Percentiles rank a stretch among this genome's conserved stretches.
Conservation (phyloP, 1,284 basidiomycete genomes). For the Pterulicium gracile region DNA sequence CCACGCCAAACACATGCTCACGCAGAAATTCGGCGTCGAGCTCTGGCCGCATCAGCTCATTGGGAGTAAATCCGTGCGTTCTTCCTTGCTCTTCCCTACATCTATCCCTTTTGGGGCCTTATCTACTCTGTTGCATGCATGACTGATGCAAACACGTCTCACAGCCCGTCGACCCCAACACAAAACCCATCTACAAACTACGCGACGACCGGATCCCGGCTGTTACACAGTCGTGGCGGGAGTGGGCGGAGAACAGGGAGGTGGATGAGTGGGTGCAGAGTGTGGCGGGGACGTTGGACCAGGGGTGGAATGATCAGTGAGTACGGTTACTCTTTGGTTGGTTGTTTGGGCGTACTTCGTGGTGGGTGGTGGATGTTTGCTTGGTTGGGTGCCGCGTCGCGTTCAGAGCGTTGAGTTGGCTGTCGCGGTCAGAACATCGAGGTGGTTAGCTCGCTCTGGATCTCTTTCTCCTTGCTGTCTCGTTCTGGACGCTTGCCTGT, state of each 20-base stretch:
- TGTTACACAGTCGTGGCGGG: conserved; percentile 72
- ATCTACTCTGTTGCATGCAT: conserved; percentile 6
- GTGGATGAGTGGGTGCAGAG: conserved; percentile 93
- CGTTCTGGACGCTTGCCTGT: no score
- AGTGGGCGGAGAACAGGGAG: conserved; percentile 78
- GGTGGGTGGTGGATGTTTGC: not conserved
- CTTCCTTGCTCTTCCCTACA: conserved; percentile 3
- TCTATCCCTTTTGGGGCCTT: not conserved
- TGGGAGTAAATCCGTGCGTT: conserved; percentile 55
- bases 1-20: conserved; percentile 57
- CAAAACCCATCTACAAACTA: conserved; percentile 52
- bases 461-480: no score
- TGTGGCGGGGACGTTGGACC: conserved; percentile 74
- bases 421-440: no score
- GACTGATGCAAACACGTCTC: no score
- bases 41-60: conserved; percentile 84
- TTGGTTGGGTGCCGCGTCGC: conserved; percentile 43
- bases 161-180: conserved; percentile 53
- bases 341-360: conserved; percentile 7
- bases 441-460: no score
- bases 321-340: conserved; percentile 14
- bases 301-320: conserved; percentile 84
- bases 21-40: conserved; percentile 36
- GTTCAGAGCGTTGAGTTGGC: conserved; percentile 42
- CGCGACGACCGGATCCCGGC: conserved; percentile 66